Evolutionary conservation across 441 rosid genomes (phyloP).

Genomic region (Pelargonium myrrhifolium): DNA sequence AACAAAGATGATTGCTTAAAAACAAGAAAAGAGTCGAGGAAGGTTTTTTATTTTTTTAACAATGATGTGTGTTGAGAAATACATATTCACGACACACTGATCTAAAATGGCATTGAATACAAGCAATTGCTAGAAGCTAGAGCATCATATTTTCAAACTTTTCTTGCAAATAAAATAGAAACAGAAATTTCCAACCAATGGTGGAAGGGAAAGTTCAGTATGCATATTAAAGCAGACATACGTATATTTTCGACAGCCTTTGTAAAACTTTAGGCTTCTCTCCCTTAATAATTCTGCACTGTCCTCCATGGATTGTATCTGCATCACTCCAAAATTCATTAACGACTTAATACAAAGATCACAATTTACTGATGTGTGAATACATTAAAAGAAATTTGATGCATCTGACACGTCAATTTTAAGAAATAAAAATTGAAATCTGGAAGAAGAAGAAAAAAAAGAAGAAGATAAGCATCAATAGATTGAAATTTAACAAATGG

Average conservation of each 20-base stretch:
- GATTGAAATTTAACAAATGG: neutral
- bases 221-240: conserved; percentile 30
- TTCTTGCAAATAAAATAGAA: conserved; percentile 1
- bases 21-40: neutral
- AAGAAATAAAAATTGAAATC: neutral
- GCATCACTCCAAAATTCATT: conserved; percentile 25
- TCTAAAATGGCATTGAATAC: neutral
- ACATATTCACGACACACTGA: neutral
- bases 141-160: neutral
- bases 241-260: conserved; percentile 98
- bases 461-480: neutral
- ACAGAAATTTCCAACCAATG: neutral
- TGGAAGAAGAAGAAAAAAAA: neutral
- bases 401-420: neutral
- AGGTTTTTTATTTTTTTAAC: neutral
- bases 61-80: neutral
- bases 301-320: conserved; percentile 93
- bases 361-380: neutral
- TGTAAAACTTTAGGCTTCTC: conserved; percentile 86
- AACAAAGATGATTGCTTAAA: neutral
- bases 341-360: neutral
- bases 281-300: conserved; percentile 77
- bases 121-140: neutral
- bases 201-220: neutral
- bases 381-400: neutral